Base-by-base conservation (phyloP, 352 stramenopile genomes). In the Pythium folliculosum region DNA sequence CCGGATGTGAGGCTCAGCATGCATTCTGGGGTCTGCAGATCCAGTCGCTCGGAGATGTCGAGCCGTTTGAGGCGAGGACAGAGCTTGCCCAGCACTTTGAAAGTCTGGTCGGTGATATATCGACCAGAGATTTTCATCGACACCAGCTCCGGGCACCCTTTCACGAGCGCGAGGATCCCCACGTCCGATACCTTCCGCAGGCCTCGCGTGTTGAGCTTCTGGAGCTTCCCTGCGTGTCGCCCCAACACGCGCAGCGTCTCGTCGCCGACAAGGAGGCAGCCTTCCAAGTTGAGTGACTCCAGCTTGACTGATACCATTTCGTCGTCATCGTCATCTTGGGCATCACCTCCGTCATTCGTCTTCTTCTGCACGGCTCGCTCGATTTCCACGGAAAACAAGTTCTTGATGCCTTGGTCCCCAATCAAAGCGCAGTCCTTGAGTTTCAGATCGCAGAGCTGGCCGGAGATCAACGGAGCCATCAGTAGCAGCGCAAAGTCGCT, bases 401-500 rank as follows among this genome's bases (percentile, higher is more conserved):
- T 83, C 38, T 69, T 65, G 8, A 91, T 78, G 12, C 82, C 82
- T 1, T 25, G 37, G 40, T 89, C 72, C 0, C 76, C 85, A 37
- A 93, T 67, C 2, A 76, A 66, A 0, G 44, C 35, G 44, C 82
- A 93, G 7, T 76, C 77, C 40, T 82, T 73, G 25, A 91, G 53
- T 35, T 74, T 84, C 3, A 93, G 62, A 8, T 80, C 65, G 14
- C 43, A 22, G 35, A 91, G 74, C 3, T 60, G 38, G 0, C 54
- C 59, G 2, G 61, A 61, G 7, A 83, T 53, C 6, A 88, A 49
- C 16, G 77, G 77, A 1, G 75, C 76, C 19, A 93, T 70, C 1
- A 90, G 62, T 0, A 85, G 49, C n/a, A 93, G 58, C 3, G 76
- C 69, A 62, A 90, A 88, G 59, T 91, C 84, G 22, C 76, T 84